A percentile compares a stretch with the other conserved stretches of the same genome.
These are phyloP conservation scores for Botrytis fabae DNA, from an alignment of 2,329 filamentous ascomycete species.

Conservation along the genomic window DNA sequence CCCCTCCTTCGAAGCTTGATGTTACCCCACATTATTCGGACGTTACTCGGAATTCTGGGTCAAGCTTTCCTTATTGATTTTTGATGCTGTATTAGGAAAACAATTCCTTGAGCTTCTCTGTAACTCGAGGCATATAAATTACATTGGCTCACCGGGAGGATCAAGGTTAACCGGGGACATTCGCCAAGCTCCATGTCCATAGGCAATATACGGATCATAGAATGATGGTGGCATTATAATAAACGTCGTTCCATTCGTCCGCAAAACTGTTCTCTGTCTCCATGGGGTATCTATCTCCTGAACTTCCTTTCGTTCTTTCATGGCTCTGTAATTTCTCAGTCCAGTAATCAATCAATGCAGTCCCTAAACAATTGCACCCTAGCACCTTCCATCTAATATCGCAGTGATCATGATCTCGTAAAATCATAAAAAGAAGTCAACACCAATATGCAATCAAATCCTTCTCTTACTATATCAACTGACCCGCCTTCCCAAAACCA, in stretches of 20 bases:
- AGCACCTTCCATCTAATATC: conserved; percentile 10
- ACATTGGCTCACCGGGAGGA: neutral
- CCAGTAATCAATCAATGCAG: conserved; percentile 7
- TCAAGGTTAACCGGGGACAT: neutral
- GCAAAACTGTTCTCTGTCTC: neutral
- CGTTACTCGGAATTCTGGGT: conserved; percentile 15
- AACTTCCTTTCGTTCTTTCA: conserved; percentile 11
- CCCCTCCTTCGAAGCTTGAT: conserved; percentile 30
- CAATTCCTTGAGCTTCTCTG: neutral
- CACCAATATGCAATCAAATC: conserved; percentile 89
- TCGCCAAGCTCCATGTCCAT: neutral
- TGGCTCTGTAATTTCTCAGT: conserved; percentile 3
- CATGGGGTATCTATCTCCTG: conserved; percentile 17
- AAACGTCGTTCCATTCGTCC: conserved; percentile 4
- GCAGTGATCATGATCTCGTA: conserved; percentile 15
- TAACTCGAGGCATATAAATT: neutral
- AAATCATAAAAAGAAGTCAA: conserved; percentile 60
- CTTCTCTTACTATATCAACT: conserved; percentile 61
- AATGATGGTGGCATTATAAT: conserved; percentile 3
- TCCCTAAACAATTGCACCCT: conserved; percentile 12
- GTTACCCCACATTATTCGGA: conserved; percentile 23
- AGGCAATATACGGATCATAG: conserved; percentile 1
- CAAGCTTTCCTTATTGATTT: neutral
- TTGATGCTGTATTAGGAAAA: conserved; percentile 16
- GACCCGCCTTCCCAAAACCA: conserved; percentile 49